Percentiles rank a stretch among this genome's conserved stretches.
phyloP scores from a whole-genome alignment of 345 rosid genomes.

The Aurinia saxatilis region DNA sequence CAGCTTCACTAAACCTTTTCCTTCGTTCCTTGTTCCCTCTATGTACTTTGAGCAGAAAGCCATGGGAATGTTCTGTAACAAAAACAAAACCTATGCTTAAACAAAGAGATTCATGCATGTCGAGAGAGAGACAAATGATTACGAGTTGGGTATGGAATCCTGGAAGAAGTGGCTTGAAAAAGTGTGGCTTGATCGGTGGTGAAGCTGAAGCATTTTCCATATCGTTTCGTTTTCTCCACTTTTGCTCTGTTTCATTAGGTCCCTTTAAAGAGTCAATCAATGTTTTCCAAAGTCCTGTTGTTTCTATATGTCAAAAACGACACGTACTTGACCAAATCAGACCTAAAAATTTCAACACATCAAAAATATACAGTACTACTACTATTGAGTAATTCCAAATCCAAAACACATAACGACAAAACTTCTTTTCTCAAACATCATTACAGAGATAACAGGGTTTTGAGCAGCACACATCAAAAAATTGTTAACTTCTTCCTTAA shows the following conservation, averaged over 20 bases:
- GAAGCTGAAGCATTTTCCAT: constrained; percentile 8
- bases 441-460: too few species aligned
- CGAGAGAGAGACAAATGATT: not conserved
- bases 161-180: constrained; percentile 10
- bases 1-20: not conserved
- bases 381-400: too few species aligned
- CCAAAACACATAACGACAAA: too few species aligned
- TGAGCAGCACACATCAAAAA: too few species aligned
- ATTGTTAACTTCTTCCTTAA: too few species aligned
- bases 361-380: too few species aligned
- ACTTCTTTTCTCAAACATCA: too few species aligned
- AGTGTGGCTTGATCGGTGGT: not conserved
- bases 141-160: not conserved
- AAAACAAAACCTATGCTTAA: not conserved
- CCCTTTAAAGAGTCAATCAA: too few species aligned
- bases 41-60: constrained; percentile 1
- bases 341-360: too few species aligned
- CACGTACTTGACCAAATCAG: too few species aligned
- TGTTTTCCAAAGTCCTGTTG: not conserved
- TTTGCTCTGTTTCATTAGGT: not conserved
- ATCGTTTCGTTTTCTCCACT: not conserved
- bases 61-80: constrained; percentile 8
- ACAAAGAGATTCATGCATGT: not conserved
- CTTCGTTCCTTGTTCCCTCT: not conserved
- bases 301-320: too few species aligned